Evolutionary conservation across 495 filamentous ascomycete species (phyloP).

Genomic region (Hypoxylon perforatum): DNA sequence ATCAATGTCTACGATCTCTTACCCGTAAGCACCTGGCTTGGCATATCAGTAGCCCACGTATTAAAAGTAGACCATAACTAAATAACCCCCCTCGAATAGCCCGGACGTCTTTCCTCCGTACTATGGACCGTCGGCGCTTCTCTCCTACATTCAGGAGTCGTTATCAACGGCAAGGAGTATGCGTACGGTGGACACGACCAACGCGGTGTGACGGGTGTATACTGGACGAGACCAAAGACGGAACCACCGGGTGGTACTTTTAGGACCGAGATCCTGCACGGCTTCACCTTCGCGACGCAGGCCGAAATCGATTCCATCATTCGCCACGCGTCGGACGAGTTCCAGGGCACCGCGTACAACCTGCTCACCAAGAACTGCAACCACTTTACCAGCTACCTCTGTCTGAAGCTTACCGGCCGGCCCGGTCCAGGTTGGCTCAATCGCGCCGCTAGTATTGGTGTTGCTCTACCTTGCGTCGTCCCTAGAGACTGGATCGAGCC

Average conservation of each 20-base stretch:
- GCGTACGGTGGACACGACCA: conserved; percentile 83
- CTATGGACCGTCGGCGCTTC: conserved; percentile 78
- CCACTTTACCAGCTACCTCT: conserved; percentile 79
- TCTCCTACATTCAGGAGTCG: conserved; percentile 81
- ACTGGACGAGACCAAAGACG: conserved; percentile 75
- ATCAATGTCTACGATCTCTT: conserved; percentile 86
- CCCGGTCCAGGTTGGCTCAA: conserved; percentile 78
- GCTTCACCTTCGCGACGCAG: conserved; percentile 71
- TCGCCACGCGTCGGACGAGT: conserved; percentile 70
- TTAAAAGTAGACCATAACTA: conserved; percentile 19
- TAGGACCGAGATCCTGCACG: conserved; percentile 73
- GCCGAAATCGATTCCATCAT: conserved; percentile 75
- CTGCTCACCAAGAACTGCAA: conserved; percentile 84
- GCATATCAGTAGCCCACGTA: neutral
- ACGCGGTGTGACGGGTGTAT: conserved; percentile 75
- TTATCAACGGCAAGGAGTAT: conserved; percentile 81
- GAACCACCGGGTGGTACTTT: conserved; percentile 81
- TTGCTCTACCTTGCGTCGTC: conserved; percentile 81
- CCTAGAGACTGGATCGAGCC: conserved; percentile 81
- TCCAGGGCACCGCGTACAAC: conserved; percentile 77
- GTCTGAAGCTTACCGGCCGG: conserved; percentile 69
- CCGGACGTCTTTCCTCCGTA: conserved; percentile 72
- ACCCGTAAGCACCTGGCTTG: conserved; percentile 60
- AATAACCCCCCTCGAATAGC: conserved; percentile 52
- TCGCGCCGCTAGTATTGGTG: conserved; percentile 80